A percentile compares a stretch with the other conserved stretches of the same genome.
These are phyloP conservation scores for Beta macrorhiza DNA, from an alignment of 179 eudicot species.

Conservation along the genomic window DNA sequence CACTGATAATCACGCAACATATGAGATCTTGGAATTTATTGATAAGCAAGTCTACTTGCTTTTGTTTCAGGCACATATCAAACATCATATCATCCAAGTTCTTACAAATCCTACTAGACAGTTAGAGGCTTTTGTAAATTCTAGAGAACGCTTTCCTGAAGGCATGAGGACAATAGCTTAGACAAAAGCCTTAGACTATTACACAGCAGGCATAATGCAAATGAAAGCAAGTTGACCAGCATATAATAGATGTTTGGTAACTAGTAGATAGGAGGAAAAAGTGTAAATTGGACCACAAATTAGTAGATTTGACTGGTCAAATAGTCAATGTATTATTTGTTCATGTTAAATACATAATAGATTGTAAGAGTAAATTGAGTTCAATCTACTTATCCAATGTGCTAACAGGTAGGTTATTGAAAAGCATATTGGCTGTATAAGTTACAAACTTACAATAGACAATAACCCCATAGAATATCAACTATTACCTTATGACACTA, in stretches of 20 bases:
- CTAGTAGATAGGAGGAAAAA: neutral
- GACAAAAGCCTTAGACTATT: neutral
- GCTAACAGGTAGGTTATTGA: no score
- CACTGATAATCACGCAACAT: neutral
- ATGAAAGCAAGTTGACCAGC: neutral
- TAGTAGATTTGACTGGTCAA: no score
- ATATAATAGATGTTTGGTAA: neutral
- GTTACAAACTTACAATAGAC: no score
- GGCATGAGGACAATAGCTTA: neutral
- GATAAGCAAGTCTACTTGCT: neutral
- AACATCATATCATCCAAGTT: neutral
- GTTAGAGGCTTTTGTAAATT: neutral
- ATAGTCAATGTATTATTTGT: no score
- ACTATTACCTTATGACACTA: no score
- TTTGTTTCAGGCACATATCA: neutral
- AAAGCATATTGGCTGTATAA: no score
- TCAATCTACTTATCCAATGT: no score
- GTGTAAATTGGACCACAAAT: neutral
- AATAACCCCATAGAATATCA: no score
- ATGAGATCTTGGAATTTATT: neutral
- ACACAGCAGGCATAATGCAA: neutral
- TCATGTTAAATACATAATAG: no score
- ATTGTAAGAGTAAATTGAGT: no score
- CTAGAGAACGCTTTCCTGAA: neutral
- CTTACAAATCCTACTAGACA: neutral